Evolutionary conservation across 805 yeast genomes (phyloP).

Genomic region (Yamadazyma kitorensis): DNA sequence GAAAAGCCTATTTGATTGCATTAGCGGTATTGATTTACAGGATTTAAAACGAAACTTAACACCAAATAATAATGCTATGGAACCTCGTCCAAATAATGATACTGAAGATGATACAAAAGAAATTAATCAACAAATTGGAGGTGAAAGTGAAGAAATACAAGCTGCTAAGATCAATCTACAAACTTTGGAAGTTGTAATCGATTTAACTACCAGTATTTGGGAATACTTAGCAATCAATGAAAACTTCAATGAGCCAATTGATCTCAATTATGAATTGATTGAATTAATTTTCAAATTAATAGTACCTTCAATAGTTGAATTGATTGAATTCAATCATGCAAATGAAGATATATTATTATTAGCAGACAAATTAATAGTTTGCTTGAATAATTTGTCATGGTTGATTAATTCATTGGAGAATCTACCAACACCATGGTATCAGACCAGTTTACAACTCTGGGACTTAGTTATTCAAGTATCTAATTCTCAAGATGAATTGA

Average conservation of each 20-base stretch:
- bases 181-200: constrained; percentile 68
- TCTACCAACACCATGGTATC: constrained; percentile 41
- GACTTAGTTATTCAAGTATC: constrained; percentile 15
- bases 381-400: constrained; percentile 75
- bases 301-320: constrained; percentile 33
- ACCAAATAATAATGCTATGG: constrained; percentile 35
- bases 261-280: constrained; percentile 18
- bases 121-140: constrained; percentile 21
- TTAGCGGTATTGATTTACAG: constrained; percentile 28
- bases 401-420: constrained; percentile 34
- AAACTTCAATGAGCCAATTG: constrained; percentile 19
- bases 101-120: constrained; percentile 9
- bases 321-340: constrained; percentile 33
- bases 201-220: constrained; percentile 69
- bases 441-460: constrained; percentile 27
- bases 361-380: constrained; percentile 54
- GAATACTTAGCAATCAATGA: constrained; percentile 49
- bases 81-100: constrained; percentile 25
- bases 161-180: constrained; percentile 54
- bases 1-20: constrained; percentile 18
- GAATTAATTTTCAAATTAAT: constrained; percentile 20
- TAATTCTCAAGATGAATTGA: constrained; percentile 15
- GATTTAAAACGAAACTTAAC: constrained; percentile 23
- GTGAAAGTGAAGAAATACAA: constrained; percentile 37
- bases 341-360: constrained; percentile 33